Evolutionary conservation across 805 yeast species (phyloP), one percentile per base, ranked within the genome.

Genomic region (Schizosaccharomyces osmophilus): DNA sequence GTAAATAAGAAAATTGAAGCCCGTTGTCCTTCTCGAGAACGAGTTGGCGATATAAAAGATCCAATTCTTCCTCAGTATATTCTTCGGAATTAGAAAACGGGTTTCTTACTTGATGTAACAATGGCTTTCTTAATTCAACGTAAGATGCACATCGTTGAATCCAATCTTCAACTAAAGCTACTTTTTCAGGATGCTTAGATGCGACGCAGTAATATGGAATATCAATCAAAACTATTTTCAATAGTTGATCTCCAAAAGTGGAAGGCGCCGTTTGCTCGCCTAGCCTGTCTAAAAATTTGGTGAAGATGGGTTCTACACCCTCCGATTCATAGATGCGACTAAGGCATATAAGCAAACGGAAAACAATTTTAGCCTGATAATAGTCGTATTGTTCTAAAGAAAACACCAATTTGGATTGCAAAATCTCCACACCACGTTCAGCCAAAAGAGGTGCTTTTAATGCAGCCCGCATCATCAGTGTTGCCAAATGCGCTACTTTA

Each of bases 401-500:
- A 15, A 69, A 67, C 6, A 78, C 77, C 60, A 87, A 70, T 17
- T 29, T 22, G 8, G 36, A 24, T 5, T 29, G n/a, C 9, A 22
- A 24, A 24, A 17, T 24, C 15, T 22, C 57, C 1, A 29, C 57
- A 55, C 81, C 74, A 24, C 73, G 75, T 66, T 85, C 85, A 19
- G 83, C 74, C 67, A 80, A 78, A 31, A 78, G 77, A 65, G 84
- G 88, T 60, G 79, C 78, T 65, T 81, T 79, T 60, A 94, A 90
- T 55, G 86, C 82, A 59, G 86, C 81, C 26, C 82, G 74, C 67
- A 83, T 77, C 4, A 88, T 73, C 65, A 87, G 74, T 8, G 82
- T 80, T 32, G 87, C 78, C 62, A 90, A 71, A n/a, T 82, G 78
- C 15, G 83, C 80, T 63, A 84, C 79, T 69, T 89, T 93, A 64